Percentiles rank a stretch among this genome's conserved stretches.
These are phyloP conservation scores for Dentipellis sp. DNA, from an alignment of 768 basidiomycete genomes.

Conservation along the genomic window DNA sequence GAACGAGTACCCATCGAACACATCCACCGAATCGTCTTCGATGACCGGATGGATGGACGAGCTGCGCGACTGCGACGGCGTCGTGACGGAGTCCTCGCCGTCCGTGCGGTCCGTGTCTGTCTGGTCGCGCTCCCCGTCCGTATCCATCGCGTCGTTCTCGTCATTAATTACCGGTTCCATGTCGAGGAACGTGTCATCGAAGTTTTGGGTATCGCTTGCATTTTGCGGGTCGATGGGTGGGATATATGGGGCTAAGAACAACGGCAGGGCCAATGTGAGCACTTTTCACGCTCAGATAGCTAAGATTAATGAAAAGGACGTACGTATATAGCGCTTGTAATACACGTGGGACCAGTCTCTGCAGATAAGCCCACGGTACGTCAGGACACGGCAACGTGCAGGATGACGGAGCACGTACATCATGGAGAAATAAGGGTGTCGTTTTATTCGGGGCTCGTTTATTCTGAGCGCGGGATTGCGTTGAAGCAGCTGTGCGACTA, in stretches of 20 bases:
- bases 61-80: constrained; percentile 72
- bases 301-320: constrained; percentile 29
- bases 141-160: constrained; percentile 49
- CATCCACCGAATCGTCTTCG: constrained; percentile 53
- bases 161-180: constrained; percentile 91
- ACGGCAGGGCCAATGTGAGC: constrained; percentile 9
- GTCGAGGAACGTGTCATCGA: constrained; percentile 93
- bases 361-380: constrained; percentile 15
- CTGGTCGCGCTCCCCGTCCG: constrained; percentile 57
- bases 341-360: constrained; percentile 94
- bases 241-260: constrained; percentile 72
- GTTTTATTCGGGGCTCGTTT: constrained; percentile 88
- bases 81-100: constrained; percentile 69
- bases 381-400: constrained; percentile 7
- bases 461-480: constrained; percentile 86
- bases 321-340: constrained; percentile 89
- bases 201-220: constrained; percentile 95
- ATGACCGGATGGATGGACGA: constrained; percentile 46
- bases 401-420: constrained; percentile 44
- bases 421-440: constrained; percentile 91
- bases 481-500: constrained; percentile 64
- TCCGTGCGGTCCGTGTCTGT: constrained; percentile 68
- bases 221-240: constrained; percentile 86
- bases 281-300: neutral
- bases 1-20: constrained; percentile 94